These are phyloP conservation scores for Catharanthus roseus DNA, from an alignment of 257 asterid genomes.

Conservation along the genomic window DNA sequence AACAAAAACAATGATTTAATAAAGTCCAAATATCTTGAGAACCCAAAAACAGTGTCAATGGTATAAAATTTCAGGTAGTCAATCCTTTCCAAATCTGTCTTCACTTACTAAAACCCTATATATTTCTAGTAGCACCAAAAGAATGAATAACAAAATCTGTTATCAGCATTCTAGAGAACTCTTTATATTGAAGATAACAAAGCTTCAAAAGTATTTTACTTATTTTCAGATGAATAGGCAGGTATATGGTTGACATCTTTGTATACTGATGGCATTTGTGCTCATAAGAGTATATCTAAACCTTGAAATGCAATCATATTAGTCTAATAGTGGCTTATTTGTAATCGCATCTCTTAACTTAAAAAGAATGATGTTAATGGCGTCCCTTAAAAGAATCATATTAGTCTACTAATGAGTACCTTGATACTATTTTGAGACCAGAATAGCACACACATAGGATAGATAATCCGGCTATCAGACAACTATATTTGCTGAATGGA, in stretches of 20 bases:
- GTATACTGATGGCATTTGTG: not conserved
- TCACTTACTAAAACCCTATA: not conserved
- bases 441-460: not conserved
- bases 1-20: conserved; percentile 1
- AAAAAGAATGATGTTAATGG: not conserved
- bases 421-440: not conserved
- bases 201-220: not conserved
- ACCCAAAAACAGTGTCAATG: not conserved
- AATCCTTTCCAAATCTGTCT: not conserved
- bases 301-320: not conserved
- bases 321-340: not conserved
- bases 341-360: not conserved
- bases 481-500: not conserved
- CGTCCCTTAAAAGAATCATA: no score
- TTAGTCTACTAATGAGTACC: no score
- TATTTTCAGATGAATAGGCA: not conserved
- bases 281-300: not conserved
- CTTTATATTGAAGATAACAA: not conserved
- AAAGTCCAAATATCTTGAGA: not conserved
- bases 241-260: not conserved
- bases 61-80: not conserved
- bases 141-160: not conserved
- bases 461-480: not conserved
- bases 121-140: not conserved
- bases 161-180: not conserved